Percentiles rank a stretch among this genome's conserved stretches.
These are phyloP conservation scores for Albatrellus ellisii DNA, from an alignment of 768 basidiomycete genomes.

Conservation along the genomic window DNA sequence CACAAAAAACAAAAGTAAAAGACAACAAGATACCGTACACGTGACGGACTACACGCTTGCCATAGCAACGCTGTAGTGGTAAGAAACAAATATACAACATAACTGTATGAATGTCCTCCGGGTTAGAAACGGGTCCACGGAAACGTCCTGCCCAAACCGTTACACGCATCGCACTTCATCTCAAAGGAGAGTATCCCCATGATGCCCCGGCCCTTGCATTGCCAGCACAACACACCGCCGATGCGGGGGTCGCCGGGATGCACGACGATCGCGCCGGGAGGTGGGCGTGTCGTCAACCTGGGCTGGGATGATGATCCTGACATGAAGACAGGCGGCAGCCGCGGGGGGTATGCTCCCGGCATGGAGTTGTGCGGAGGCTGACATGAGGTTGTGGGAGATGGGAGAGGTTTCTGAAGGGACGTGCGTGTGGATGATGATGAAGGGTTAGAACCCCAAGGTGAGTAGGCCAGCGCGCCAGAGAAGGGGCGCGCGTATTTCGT, in stretches of 20 bases:
- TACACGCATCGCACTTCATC: constrained; percentile 42
- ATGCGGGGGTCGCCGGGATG: constrained; percentile 55
- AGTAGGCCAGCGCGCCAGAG: constrained; percentile 44
- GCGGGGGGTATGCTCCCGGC: too few relatives aligned
- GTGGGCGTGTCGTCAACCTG: constrained; percentile 14
- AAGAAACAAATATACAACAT: too few relatives aligned
- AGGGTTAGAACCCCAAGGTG: constrained; percentile 23
- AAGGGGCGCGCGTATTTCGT: constrained; percentile 49
- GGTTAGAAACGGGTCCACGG: too few relatives aligned
- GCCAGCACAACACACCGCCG: constrained; percentile 53
- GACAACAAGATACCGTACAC: too few relatives aligned
- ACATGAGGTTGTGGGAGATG: constrained; percentile 6
- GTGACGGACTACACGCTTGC: too few relatives aligned
- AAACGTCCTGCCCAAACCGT: constrained; percentile 42
- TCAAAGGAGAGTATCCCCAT: constrained; percentile 39
- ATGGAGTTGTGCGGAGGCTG: constrained; percentile 8
- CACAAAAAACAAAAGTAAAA: too few relatives aligned
- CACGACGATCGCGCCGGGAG: constrained; percentile 34
- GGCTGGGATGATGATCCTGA: neutral
- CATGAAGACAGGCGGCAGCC: too few relatives aligned
- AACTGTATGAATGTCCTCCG: too few relatives aligned
- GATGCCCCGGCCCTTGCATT: constrained; percentile 47
- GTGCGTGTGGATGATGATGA: neutral
- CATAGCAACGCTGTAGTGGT: too few relatives aligned
- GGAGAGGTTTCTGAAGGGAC: constrained; percentile 14